Percentiles rank a stretch among this genome's conserved stretches.
Conservation (phyloP, 192 early-diverging fungal species). For the Bifiguratus adelaidae region DNA sequence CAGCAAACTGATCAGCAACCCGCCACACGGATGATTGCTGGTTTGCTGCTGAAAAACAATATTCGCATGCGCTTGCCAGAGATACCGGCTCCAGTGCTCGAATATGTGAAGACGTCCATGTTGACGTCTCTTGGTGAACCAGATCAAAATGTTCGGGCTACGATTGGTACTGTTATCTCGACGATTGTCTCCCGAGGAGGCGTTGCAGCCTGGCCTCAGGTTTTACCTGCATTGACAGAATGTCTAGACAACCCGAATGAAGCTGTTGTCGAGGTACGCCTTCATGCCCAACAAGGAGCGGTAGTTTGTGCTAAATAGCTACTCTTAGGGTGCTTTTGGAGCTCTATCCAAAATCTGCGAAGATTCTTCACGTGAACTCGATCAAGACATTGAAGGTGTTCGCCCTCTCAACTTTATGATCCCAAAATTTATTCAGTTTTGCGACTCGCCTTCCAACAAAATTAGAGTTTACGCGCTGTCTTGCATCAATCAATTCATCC, state of each 20-base stretch:
- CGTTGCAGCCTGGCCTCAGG: conserved; percentile 73
- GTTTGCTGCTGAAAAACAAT: conserved; percentile 72
- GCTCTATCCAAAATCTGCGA: conserved; percentile 95
- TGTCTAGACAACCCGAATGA: conserved; percentile 62
- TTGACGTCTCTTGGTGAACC: conserved; percentile 49
- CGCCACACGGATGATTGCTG: conserved; percentile 72
- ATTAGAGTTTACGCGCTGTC: conserved; percentile 77
- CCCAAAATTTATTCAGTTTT: conserved; percentile 78
- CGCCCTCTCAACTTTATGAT: conserved; percentile 78
- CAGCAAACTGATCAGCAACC: conserved; percentile 51
- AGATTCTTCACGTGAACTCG: conserved; percentile 75
- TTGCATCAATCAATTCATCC: conserved; percentile 81
- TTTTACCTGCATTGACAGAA: conserved; percentile 66
- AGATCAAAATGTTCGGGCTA: conserved; percentile 59
- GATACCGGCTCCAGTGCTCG: conserved; percentile 37
- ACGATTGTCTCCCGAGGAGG: conserved; percentile 66
- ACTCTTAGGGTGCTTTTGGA: conserved; percentile 62
- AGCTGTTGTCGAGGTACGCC: conserved; percentile 63
- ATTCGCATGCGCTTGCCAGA: conserved; percentile 41
- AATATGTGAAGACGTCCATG: conserved; percentile 19
- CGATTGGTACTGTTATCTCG: conserved; percentile 83
- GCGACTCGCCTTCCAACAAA: conserved; percentile 62
- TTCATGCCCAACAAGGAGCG: background rate
- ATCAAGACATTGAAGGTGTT: conserved; percentile 60
- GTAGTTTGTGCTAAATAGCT: background rate